phyloP scores from a whole-genome alignment of 768 basidiomycete genomes.

The Trichaptum fuscoviolaceum region DNA sequence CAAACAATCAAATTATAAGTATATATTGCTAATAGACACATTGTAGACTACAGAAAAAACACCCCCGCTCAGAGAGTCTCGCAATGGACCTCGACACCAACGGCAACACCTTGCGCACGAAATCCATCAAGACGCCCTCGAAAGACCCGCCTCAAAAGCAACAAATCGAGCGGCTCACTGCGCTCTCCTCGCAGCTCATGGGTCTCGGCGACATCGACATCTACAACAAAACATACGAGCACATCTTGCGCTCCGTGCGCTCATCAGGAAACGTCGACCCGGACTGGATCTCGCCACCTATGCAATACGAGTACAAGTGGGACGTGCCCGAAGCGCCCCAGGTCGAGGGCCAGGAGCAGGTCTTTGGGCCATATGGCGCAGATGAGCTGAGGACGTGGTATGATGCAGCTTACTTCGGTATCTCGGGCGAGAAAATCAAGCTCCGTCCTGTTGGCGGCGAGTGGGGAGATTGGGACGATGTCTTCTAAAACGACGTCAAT shows the following conservation, averaged over 20 bases:
- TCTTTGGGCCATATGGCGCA: conserved; percentile 78
- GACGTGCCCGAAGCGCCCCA: conserved; percentile 43
- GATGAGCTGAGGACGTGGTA: conserved; percentile 79
- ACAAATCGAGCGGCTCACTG: conserved; percentile 70
- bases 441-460: conserved; percentile 58
- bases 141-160: conserved; percentile 35
- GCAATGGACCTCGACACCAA: conserved; percentile 45
- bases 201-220: conserved; percentile 81
- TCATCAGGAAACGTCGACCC: conserved; percentile 62
- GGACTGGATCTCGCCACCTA: conserved; percentile 72
- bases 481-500: conserved; percentile 37
- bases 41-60: conserved; percentile 19
- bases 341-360: conserved; percentile 32
- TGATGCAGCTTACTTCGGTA: conserved; percentile 77
- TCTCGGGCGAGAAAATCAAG: conserved; percentile 69
- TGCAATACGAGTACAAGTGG: conserved; percentile 85
- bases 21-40: background rate
- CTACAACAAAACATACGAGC: conserved; percentile 82
- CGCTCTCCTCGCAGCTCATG: conserved; percentile 85
- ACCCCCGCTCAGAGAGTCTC: conserved; percentile 22
- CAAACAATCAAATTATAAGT: background rate
- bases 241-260: conserved; percentile 72
- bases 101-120: conserved; percentile 14
- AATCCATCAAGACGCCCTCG: conserved; percentile 19
- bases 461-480: conserved; percentile 72